Evolutionary conservation across 202 grass and related monocot genomes (phyloP).

Genomic region (Schoenoplectus triqueter): DNA sequence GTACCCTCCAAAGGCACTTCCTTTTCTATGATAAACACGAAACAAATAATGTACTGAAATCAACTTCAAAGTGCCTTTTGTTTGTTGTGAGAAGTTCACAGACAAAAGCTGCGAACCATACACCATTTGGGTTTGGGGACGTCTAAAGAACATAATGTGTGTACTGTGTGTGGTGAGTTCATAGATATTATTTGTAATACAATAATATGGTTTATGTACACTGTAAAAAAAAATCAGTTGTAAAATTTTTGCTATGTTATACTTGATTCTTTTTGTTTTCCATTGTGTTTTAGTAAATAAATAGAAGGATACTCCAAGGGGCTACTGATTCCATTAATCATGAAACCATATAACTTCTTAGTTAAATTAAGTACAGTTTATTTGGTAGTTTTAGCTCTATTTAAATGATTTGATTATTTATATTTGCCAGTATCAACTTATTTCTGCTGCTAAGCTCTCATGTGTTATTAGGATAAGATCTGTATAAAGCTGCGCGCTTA

Average conservation of each 20-base stretch:
- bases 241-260: no score
- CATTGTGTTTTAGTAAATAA: no score
- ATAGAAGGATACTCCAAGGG: no score
- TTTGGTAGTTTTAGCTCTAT: not conserved
- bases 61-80: not conserved
- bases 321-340: not conserved
- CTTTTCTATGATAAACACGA: not conserved
- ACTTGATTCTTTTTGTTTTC: no score
- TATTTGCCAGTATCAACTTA: not conserved
- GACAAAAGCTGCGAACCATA: not conserved
- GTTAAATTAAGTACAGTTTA: not conserved
- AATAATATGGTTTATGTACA: no score
- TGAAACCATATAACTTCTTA: not conserved
- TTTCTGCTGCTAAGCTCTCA: not conserved
- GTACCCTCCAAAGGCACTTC: not conserved
- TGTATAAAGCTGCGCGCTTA: no score
- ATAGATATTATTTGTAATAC: no score
- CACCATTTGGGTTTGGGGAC: no score
- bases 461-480: not conserved
- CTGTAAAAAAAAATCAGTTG: no score
- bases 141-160: no score
- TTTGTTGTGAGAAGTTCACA: not conserved
- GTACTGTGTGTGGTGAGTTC: no score
- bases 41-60: not conserved
- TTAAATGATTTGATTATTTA: conserved; percentile 12